Conservation (phyloP, 2,329 filamentous ascomycete genomes). For the Aspergillus neoniger region DNA sequence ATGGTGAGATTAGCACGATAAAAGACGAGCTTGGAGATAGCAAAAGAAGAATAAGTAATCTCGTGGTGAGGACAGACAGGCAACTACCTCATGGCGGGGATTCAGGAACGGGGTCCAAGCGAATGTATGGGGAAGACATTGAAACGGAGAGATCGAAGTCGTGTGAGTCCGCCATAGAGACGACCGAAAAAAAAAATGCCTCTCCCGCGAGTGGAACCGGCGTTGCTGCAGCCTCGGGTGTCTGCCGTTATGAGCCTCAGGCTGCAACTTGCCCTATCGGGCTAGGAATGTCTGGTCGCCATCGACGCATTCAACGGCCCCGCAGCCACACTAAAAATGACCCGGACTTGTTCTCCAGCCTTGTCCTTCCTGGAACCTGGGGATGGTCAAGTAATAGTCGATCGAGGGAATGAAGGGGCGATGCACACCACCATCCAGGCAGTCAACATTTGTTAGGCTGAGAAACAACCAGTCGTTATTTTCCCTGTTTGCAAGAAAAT, state of each 20-base stretch:
- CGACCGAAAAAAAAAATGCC: constrained; percentile 34
- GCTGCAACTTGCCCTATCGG: constrained; percentile 25
- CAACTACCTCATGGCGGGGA: constrained; percentile 40
- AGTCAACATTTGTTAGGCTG: constrained; percentile 17
- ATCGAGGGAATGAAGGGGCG: constrained; percentile 5
- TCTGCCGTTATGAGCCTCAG: constrained; percentile 29
- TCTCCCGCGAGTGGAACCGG: constrained; percentile 39
- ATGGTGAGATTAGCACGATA: constrained; percentile 26
- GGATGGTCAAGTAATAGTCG: neutral
- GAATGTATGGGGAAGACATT: constrained; percentile 25
- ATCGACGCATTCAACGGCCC: constrained; percentile 21
- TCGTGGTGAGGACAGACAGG: constrained; percentile 22
- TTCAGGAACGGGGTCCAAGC: constrained; percentile 24
- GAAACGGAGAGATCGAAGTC: constrained; percentile 27
- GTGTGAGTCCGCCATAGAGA: constrained; percentile 38
- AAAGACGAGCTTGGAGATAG: constrained; percentile 12
- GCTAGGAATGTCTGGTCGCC: constrained; percentile 23
- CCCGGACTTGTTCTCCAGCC: neutral
- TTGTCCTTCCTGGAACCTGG: neutral
- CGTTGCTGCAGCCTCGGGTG: constrained; percentile 30
- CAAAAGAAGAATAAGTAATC: constrained; percentile 13
- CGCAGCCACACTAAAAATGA: constrained; percentile 18
- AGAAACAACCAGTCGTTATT: neutral
- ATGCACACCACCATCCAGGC: constrained; percentile 11
- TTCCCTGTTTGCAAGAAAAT: constrained; percentile 6